phyloP scores from a whole-genome alignment of 2,329 filamentous ascomycete species.

The Coniochaeta prunicola region DNA sequence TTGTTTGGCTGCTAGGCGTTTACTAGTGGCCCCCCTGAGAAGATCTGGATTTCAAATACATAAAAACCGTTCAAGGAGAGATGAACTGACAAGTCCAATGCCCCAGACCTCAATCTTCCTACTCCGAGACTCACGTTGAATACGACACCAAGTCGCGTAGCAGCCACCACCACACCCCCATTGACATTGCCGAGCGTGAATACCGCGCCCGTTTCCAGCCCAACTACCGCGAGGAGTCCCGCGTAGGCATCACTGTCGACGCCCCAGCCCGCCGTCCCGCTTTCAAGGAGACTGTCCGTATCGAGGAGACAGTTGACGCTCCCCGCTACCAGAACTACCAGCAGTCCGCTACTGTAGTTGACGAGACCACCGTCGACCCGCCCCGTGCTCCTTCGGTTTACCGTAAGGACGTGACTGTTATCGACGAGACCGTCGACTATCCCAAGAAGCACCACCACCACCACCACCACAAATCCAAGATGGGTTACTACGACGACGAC shows the following conservation, averaged over 20 bases:
- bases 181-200: conserved; percentile 60
- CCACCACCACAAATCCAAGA: conserved; percentile 40
- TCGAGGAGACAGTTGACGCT: conserved; percentile 17
- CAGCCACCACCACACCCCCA: conserved; percentile 37
- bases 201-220: conserved; percentile 56
- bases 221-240: conserved; percentile 32
- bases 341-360: conserved; percentile 16
- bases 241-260: conserved; percentile 29
- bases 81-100: conserved; percentile 3
- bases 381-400: conserved; percentile 35
- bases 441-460: conserved; percentile 30
- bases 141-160: conserved; percentile 45
- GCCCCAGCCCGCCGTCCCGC: conserved; percentile 35
- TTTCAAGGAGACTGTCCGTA: conserved; percentile 23
- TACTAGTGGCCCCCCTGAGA: not conserved
- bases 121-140: conserved; percentile 60
- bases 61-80: not conserved
- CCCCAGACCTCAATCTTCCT: conserved; percentile 32
- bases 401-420: conserved; percentile 51
- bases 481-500: conserved; percentile 60
- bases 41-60: not conserved
- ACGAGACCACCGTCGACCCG: conserved; percentile 21
- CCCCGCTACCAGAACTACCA: conserved; percentile 25
- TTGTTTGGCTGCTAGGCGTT: not conserved
- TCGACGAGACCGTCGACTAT: conserved; percentile 59